Conservation (phyloP, 2,329 filamentous ascomycete genomes). For the Myotisia sp. region DNA sequence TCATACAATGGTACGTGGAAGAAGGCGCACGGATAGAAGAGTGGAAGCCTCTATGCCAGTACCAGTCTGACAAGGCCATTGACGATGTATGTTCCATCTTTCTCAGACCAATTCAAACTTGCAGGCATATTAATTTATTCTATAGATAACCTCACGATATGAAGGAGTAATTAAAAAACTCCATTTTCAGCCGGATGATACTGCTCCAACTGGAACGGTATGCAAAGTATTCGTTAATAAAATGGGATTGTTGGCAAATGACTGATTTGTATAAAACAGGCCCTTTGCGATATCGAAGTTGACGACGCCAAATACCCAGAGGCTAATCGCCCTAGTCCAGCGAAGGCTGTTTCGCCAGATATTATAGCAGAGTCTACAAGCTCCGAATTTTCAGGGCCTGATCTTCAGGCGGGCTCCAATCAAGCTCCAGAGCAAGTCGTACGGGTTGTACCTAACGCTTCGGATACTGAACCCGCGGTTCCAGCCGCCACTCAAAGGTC, state of each 20-base stretch:
- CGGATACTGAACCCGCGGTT: constrained; percentile 6
- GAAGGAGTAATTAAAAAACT: constrained; percentile 91
- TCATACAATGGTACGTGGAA: constrained; percentile 99
- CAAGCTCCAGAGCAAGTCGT: constrained; percentile 8
- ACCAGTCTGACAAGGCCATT: constrained; percentile 90
- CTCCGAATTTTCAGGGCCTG: constrained; percentile 7
- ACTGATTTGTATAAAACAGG: constrained; percentile 38
- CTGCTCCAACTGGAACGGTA: constrained; percentile 77
- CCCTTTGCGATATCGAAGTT: constrained; percentile 89
- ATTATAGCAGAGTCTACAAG: constrained; percentile 14
- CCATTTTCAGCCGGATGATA: constrained; percentile 89
- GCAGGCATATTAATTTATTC: constrained; percentile 15
- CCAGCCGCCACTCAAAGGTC: constrained; percentile 25
- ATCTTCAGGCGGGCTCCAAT: constrained; percentile 10
- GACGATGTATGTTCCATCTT: constrained; percentile 35
- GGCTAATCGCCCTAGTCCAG: constrained; percentile 26
- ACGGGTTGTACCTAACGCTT: constrained; percentile 10
- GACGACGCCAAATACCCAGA: constrained; percentile 57
- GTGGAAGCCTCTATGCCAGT: constrained; percentile 94
- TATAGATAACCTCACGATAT: constrained; percentile 90
- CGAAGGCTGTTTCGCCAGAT: constrained; percentile 16
- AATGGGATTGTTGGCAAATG: too few species aligned
- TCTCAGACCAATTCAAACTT: neutral
- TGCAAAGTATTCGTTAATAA: too few species aligned
- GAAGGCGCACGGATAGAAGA: constrained; percentile 91